These are phyloP conservation scores for Boletus reticuloceps DNA, from an alignment of 768 basidiomycete genomes.

Conservation along the genomic window DNA sequence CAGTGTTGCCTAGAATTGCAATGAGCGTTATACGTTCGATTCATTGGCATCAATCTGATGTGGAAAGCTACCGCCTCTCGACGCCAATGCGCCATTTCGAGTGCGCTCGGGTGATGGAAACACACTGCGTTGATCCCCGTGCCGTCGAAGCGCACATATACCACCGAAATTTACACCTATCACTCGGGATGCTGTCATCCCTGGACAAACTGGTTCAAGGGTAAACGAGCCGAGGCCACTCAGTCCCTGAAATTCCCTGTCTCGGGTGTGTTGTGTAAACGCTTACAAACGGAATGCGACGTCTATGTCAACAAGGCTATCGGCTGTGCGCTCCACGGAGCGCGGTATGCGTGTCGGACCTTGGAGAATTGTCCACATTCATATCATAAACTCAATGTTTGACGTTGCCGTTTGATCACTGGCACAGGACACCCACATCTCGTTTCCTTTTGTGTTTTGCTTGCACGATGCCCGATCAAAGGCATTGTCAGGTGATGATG, in stretches of 20 bases:
- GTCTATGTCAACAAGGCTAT: conserved; percentile 17
- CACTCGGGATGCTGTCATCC: conserved; percentile 30
- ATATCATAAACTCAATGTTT: conserved; percentile 20
- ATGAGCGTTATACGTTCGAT: conserved; percentile 6
- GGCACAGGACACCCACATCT: conserved; percentile 3
- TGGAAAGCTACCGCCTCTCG: conserved; percentile 5
- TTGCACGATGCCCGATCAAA: conserved; percentile 25
- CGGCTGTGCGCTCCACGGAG: conserved; percentile 24
- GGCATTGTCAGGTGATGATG: conserved; percentile 20
- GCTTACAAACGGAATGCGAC: conserved; percentile 6
- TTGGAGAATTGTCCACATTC: conserved; percentile 5
- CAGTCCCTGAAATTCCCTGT: conserved; percentile 23
- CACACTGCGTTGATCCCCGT: conserved; percentile 27
- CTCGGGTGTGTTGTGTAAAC: conserved; percentile 10
- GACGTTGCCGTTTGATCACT: conserved; percentile 13
- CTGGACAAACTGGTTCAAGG: conserved; percentile 17
- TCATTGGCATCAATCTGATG: conserved; percentile 8
- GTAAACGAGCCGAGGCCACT: conserved; percentile 3
- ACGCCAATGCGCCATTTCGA: conserved; percentile 15
- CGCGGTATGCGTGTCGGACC: conserved; percentile 17
- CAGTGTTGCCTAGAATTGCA: conserved; percentile 1
- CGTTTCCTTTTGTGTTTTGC: conserved; percentile 24
- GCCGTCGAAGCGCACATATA: conserved; percentile 17
- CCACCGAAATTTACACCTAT: conserved; percentile 8
- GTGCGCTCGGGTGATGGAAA: conserved; percentile 17